phyloP scores from a whole-genome alignment of 352 stramenopile genomes.

The Heterotrichella gracilis region DNA sequence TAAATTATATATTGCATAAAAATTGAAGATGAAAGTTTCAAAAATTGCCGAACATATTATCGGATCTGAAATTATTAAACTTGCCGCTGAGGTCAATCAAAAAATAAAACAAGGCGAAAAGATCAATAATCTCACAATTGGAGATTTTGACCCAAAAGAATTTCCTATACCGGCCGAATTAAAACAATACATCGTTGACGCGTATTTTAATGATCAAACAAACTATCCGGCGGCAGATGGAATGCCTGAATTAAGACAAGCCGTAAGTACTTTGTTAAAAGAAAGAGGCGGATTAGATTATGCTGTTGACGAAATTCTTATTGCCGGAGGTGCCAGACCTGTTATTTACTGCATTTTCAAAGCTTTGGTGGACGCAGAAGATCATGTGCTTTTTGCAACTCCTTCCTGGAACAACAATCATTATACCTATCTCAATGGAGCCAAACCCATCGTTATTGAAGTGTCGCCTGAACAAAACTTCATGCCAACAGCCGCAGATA shows the following conservation, averaged over 20 bases:
- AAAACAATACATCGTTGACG: conserved; percentile 8
- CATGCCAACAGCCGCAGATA: not conserved
- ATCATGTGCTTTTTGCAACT: not conserved
- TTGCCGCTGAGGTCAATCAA: not conserved
- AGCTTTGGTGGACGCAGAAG: not conserved
- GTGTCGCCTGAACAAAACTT: not conserved
- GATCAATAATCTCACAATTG: not conserved
- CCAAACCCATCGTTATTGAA: not conserved
- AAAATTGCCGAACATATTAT: not conserved
- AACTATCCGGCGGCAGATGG: not conserved
- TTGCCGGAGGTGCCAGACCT: not conserved
- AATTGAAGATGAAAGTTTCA: not conserved
- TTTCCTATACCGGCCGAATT: not conserved
- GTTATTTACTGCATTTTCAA: conserved; percentile 4
- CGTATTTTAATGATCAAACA: not conserved
- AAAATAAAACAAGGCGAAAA: conserved; percentile 4
- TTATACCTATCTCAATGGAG: not conserved
- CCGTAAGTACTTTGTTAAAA: not conserved
- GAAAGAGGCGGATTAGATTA: not conserved
- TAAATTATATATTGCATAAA: not conserved
- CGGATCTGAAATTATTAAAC: not conserved
- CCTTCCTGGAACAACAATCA: not conserved
- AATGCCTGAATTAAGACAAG: not conserved
- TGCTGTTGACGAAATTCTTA: not conserved
- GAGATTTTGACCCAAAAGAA: not conserved